phyloP scores from a whole-genome alignment of 164 flowering plant genomes.

The Vitis labrusca region DNA sequence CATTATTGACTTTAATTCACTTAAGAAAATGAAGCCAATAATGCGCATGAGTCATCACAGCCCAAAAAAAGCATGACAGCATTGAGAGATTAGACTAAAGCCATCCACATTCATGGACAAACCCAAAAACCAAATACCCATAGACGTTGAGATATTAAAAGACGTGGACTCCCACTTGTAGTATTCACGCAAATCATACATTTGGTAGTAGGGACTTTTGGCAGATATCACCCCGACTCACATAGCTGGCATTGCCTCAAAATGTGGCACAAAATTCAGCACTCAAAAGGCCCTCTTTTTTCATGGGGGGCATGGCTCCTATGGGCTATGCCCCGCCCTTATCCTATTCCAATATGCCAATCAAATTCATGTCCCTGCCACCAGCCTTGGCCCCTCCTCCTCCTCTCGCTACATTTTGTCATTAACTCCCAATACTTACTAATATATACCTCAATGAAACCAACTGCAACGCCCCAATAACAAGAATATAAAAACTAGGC shows the following conservation, averaged over 20 bases:
- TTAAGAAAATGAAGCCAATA: background rate
- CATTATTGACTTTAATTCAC: background rate
- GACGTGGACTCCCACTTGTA: too few relatives aligned
- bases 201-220: background rate
- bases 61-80: background rate
- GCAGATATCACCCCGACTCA: background rate
- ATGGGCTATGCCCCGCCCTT: too few relatives aligned
- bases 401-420: too few relatives aligned
- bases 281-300: background rate
- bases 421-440: too few relatives aligned
- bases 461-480: too few relatives aligned
- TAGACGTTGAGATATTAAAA: too few relatives aligned
- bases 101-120: background rate
- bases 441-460: too few relatives aligned
- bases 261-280: background rate
- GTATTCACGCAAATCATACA: background rate
- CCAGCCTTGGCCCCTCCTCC: too few relatives aligned
- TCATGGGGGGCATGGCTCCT: too few relatives aligned
- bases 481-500: too few relatives aligned
- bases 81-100: background rate
- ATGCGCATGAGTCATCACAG: background rate
- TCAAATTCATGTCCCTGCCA: too few relatives aligned
- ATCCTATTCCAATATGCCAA: too few relatives aligned
- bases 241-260: slow-evolving; percentile 2
- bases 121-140: background rate